Evolutionary conservation across 2,329 filamentous ascomycete genomes (phyloP), one percentile per base, ranked within the genome.

Genomic region (Neofusicoccum parvum): DNA sequence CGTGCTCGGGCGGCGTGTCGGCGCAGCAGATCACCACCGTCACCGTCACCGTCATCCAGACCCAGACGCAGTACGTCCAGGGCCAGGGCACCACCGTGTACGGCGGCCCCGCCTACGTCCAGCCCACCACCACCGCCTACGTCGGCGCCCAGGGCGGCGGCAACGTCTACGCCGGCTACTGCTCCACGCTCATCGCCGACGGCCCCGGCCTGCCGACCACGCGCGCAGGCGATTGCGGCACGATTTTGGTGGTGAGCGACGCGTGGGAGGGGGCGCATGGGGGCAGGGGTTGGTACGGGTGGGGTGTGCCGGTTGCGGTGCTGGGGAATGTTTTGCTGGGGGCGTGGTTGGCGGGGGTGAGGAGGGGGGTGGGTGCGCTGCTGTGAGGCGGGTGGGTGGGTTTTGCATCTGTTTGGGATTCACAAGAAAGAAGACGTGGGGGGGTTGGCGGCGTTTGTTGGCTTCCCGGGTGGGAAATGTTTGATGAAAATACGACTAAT

Each of bases 141-240:
- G 69, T 68, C n/a, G 62, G 70, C 3, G 72, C 71, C 5, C 70
- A 70, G 9, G 65, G 54, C 2, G 53, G 43, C 3, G 64, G 53
- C 32, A 67, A 66, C 5, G 50, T 65, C 9, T 51, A 70, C 39
- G 72, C 69, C 41, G 75, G 76, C 4, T 78, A 76, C 46, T 79
- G 76, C 66, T 72, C 72, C 7, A 79, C 77, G 0, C 68, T 78
- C 11, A 76, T 72, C 3, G 77, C 75, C 72, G 65, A 72, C 10
- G 76, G 75, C 1, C 74, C 75, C 2, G 76, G 70, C 4, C 66
- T 79, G 10, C 77, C 77, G 6, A 74, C 71, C 45, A 72, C 72
- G 49, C 70, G 66, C 11, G 66, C 73, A 63, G 77, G 76, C 20
- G 59, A 68, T n/a, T 79, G 77, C 53, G 77, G 77, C 2, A 78